A percentile compares a stretch with the other conserved stretches of the same genome.
Evolutionary conservation across 805 yeast genomes (phyloP).

Genomic region (Candida yuanshanica): DNA sequence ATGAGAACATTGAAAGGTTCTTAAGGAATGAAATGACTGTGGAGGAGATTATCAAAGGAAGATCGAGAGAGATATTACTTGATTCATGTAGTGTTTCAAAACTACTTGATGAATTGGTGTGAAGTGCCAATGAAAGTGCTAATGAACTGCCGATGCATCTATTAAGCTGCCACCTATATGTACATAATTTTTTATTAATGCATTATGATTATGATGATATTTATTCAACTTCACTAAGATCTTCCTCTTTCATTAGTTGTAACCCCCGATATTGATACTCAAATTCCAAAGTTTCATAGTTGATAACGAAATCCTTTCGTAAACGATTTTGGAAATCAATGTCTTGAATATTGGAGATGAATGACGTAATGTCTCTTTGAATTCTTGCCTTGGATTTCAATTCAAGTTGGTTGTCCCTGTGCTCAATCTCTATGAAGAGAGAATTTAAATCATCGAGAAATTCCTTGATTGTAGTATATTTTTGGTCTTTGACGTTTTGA

Average conservation of each 20-base stretch:
- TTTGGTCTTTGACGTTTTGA: constrained; percentile 4
- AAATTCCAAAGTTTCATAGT: constrained; percentile 17
- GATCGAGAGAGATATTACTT: constrained; percentile 28
- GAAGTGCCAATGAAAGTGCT: not conserved
- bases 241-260: constrained; percentile 19
- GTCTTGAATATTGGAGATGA: constrained; percentile 10
- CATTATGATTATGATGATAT: too few relatives aligned
- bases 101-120: constrained; percentile 3
- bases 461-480: constrained; percentile 13
- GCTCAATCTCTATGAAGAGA: constrained; percentile 17
- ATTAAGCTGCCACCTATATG: too few relatives aligned
- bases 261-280: constrained; percentile 27
- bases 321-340: constrained; percentile 14
- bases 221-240: constrained; percentile 13
- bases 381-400: constrained; percentile 13
- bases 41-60: constrained; percentile 35
- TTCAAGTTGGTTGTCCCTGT: constrained; percentile 11
- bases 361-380: constrained; percentile 11
- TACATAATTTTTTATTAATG: too few relatives aligned
- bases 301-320: constrained; percentile 24
- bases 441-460: constrained; percentile 15
- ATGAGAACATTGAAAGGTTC: constrained; percentile 29
- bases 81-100: constrained; percentile 30
- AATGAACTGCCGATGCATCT: too few relatives aligned
- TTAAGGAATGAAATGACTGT: constrained; percentile 34